A percentile compares a stretch with the other conserved stretches of the same genome.
These are phyloP conservation scores for Quercus variabilis DNA, from an alignment of 306 rosid genomes.

Conservation along the genomic window DNA sequence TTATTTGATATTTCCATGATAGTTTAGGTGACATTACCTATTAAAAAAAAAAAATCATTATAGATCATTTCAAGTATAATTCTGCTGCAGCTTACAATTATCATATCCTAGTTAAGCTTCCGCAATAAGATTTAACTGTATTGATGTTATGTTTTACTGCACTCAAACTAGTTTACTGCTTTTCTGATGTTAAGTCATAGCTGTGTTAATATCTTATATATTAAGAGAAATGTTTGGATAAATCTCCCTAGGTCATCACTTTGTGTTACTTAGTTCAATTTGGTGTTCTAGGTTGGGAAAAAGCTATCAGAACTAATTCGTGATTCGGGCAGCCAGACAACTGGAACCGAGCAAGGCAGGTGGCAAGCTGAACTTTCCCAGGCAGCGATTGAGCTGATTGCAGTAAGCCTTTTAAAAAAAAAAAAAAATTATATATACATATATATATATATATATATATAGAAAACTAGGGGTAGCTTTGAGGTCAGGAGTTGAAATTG, in stretches of 20 bases:
- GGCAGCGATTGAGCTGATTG: slow-evolving; percentile 95
- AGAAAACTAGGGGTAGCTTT: not conserved
- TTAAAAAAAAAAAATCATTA: too few relatives aligned
- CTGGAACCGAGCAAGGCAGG: slow-evolving; percentile 89
- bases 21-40: too few relatives aligned
- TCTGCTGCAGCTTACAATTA: not conserved
- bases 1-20: too few relatives aligned
- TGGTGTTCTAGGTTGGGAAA: slow-evolving; percentile 78
- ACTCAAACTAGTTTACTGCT: not conserved
- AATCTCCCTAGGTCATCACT: not conserved
- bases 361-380: slow-evolving; percentile 99
- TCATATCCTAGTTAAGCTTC: not conserved
- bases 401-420: slow-evolving; percentile 49
- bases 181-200: not conserved
- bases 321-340: slow-evolving; percentile 81
- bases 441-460: not conserved
- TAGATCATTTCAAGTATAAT: too few relatives aligned
- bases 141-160: not conserved
- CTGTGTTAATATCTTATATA: not conserved
- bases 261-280: slow-evolving; percentile 4
- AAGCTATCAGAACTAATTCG: slow-evolving; percentile 89
- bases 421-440: not conserved
- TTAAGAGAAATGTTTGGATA: not conserved
- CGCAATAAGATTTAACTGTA: not conserved
- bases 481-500: not conserved